phyloP scores from a whole-genome alignment of 2,329 filamentous ascomycete genomes.

The Beauveria asiatica region DNA sequence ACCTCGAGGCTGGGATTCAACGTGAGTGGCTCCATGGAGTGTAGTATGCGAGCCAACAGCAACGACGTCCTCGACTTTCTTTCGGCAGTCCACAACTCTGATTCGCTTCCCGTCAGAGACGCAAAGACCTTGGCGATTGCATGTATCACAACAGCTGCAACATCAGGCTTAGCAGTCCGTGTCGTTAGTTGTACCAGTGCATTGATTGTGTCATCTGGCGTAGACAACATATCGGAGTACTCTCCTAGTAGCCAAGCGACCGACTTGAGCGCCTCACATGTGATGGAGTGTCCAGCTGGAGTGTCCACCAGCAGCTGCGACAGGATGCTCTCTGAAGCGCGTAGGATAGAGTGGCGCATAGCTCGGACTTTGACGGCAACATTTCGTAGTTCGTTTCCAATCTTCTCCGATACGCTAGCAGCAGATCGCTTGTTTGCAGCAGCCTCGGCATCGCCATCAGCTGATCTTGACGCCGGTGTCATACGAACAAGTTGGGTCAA shows the following conservation, averaged over 20 bases:
- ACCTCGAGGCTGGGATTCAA: constrained; percentile 85
- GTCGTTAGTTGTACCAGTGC: constrained; percentile 62
- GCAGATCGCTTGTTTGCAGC: constrained; percentile 19
- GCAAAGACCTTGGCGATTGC: constrained; percentile 80
- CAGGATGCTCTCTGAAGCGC: constrained; percentile 72
- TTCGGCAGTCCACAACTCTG: constrained; percentile 60
- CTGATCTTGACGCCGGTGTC: constrained; percentile 41
- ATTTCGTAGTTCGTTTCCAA: constrained; percentile 81
- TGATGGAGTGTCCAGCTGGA: constrained; percentile 47
- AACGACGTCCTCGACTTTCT: constrained; percentile 68
- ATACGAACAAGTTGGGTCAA: constrained; percentile 76
- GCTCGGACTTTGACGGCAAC: constrained; percentile 86
- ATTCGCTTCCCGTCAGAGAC: constrained; percentile 56
- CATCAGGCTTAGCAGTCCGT: constrained; percentile 49
- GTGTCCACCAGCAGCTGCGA: constrained; percentile 45
- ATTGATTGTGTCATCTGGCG: constrained; percentile 63
- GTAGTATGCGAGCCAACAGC: constrained; percentile 70
- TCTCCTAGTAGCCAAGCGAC: constrained; percentile 84
- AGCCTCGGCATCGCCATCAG: constrained; percentile 28
- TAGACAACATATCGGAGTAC: constrained; percentile 64
- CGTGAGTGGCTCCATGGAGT: constrained; percentile 70
- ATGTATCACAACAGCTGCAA: constrained; percentile 74
- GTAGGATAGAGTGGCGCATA: constrained; percentile 69
- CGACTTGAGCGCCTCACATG: constrained; percentile 61
- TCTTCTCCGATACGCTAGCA: constrained; percentile 50